These are phyloP conservation scores for Penicillium digitatum DNA, from an alignment of 2,329 filamentous ascomycete species.

Conservation along the genomic window DNA sequence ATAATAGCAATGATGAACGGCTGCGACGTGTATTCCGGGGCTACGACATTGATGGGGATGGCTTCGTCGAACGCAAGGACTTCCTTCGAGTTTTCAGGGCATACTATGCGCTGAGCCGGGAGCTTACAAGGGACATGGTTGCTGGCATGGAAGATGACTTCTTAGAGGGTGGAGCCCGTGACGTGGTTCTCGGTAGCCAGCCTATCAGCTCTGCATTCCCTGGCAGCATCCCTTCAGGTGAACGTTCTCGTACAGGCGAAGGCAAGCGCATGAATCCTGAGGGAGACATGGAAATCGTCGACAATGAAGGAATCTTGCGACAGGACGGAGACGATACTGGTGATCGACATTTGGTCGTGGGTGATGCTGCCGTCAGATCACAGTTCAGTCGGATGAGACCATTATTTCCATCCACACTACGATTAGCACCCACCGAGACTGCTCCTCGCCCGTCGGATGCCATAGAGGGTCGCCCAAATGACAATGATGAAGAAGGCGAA, in stretches of 20 bases:
- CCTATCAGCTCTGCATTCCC: conserved; percentile 76
- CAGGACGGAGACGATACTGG: conserved; percentile 59
- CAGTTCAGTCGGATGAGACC: conserved; percentile 35
- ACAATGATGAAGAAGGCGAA: conserved; percentile 19
- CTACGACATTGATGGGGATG: conserved; percentile 87
- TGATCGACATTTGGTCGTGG: conserved; percentile 59
- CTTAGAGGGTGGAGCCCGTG: conserved; percentile 68
- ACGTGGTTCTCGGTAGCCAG: conserved; percentile 70
- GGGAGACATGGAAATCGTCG: conserved; percentile 62
- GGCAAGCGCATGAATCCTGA: conserved; percentile 63
- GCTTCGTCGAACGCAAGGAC: conserved; percentile 78
- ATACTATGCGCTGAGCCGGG: conserved; percentile 85
- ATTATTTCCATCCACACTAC: conserved; percentile 31
- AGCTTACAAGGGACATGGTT: conserved; percentile 80
- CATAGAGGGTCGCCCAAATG: conserved; percentile 10
- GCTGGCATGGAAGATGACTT: conserved; percentile 74
- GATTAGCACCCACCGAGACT: conserved; percentile 18
- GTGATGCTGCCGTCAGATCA: conserved; percentile 41
- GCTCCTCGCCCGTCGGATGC: conserved; percentile 7
- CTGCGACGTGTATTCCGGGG: conserved; percentile 74
- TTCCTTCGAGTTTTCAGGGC: conserved; percentile 88
- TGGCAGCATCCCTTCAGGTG: conserved; percentile 61
- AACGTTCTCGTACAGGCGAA: conserved; percentile 58
- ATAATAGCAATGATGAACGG: conserved; percentile 59
- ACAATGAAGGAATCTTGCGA: conserved; percentile 58